These are phyloP conservation scores for Saturnispora hagleri DNA, from an alignment of 805 yeast species.

Conservation along the genomic window DNA sequence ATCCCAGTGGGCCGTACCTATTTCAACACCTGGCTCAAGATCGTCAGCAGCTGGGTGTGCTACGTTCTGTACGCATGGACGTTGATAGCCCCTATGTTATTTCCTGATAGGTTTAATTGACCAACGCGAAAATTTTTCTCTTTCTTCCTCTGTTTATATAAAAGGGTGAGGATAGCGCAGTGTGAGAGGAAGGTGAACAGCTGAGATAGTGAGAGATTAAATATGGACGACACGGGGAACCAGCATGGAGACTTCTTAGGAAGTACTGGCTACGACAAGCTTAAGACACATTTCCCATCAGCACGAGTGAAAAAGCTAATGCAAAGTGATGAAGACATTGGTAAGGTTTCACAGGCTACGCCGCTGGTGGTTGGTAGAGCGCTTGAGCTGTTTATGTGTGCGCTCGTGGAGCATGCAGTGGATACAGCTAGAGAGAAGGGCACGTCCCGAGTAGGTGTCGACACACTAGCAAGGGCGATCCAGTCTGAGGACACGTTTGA, in stretches of 20 bases:
- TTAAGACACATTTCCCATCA: constrained; percentile 80
- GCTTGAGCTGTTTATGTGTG: constrained; percentile 81
- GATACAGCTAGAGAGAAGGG: constrained; percentile 68
- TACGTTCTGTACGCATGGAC: constrained; percentile 85
- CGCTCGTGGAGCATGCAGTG: constrained; percentile 77
- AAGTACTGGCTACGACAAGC: constrained; percentile 33
- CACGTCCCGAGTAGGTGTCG: constrained; percentile 71
- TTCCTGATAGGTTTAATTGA: constrained; percentile 72
- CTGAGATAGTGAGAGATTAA: background rate
- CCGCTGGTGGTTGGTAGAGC: constrained; percentile 98
- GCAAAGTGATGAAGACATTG: constrained; percentile 98
- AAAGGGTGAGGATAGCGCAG: background rate
- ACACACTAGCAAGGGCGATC: constrained; percentile 77
- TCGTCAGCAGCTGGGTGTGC: constrained; percentile 87
- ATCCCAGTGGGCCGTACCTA: constrained; percentile 96
- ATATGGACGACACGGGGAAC: background rate
- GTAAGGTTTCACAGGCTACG: constrained; percentile 97
- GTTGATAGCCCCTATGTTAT: constrained; percentile 75
- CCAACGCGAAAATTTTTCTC: background rate
- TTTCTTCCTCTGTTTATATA: background rate
- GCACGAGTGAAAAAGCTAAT: constrained; percentile 93
- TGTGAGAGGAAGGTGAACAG: background rate
- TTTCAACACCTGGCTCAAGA: constrained; percentile 91
- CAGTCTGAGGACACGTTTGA: constrained; percentile 85
- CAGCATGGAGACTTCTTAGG: constrained; percentile 11